phyloP scores from a whole-genome alignment of 345 rosid species.

The Raphanus sativus region DNA sequence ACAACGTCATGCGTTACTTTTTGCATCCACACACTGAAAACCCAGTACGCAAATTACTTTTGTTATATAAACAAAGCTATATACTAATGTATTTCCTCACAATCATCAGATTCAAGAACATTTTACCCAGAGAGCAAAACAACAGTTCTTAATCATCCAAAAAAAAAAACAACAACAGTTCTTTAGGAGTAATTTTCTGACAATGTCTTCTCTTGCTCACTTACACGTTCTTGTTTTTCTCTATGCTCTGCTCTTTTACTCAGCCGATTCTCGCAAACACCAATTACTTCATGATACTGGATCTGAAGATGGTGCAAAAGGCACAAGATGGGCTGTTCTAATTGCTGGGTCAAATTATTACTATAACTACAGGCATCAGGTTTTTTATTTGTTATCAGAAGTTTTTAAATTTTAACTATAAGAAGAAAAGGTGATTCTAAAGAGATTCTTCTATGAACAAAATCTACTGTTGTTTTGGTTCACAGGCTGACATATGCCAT shows the following conservation, averaged over 20 bases:
- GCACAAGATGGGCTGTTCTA: conserved; percentile 68
- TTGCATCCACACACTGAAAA: conserved; percentile 21
- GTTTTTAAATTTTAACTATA: too few relatives aligned
- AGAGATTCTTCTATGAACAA: neutral
- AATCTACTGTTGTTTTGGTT: neutral
- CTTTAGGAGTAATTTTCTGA: neutral
- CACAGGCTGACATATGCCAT: conserved; percentile 73
- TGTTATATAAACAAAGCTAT: conserved; percentile 9
- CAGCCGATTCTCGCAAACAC: conserved; percentile 22
- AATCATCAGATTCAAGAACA: conserved; percentile 9
- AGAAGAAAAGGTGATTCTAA: neutral
- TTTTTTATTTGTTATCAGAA: conserved; percentile 6
- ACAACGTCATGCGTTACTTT: conserved; percentile 37
- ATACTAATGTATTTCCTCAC: neutral
- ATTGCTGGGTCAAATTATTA: conserved; percentile 62
- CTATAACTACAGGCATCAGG: conserved; percentile 75
- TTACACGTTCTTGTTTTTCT: conserved; percentile 25
- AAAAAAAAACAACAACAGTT: neutral
- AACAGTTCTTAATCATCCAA: neutral
- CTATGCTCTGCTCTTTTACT: conserved; percentile 20
- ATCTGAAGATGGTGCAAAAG: conserved; percentile 23
- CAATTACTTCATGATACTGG: neutral
- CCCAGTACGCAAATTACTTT: conserved; percentile 9
- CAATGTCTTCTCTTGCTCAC: conserved; percentile 32
- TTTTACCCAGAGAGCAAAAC: neutral